phyloP scores from a whole-genome alignment of 257 asterid species.

The Anisodus acutangulus region DNA sequence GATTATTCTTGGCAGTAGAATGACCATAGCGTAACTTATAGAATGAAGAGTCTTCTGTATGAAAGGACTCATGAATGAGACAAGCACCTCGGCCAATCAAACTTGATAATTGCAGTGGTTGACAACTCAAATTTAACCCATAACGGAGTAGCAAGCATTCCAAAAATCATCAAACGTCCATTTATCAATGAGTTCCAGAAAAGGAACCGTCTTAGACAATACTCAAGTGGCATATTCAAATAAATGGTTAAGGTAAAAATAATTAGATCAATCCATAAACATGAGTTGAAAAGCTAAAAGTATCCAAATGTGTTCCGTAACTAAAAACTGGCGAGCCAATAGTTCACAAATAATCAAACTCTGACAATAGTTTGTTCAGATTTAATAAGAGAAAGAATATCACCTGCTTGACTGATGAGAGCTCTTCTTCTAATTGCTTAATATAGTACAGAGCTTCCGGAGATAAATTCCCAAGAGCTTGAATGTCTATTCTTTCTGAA shows the following conservation, averaged over 20 bases:
- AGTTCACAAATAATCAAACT: not conserved
- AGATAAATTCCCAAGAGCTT: constrained; percentile 55
- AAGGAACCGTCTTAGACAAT: not conserved
- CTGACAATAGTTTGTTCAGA: not conserved
- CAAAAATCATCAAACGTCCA: not conserved
- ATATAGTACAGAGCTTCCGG: constrained; percentile 66
- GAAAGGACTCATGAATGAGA: not conserved
- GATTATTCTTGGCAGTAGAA: not conserved
- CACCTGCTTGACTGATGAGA: constrained; percentile 76
- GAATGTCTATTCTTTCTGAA: constrained; percentile 42
- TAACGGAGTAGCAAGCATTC: not conserved
- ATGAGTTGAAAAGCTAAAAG: not conserved
- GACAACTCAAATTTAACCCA: too few relatives aligned
- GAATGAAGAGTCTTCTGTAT: not conserved
- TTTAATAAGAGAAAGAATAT: constrained; percentile 24
- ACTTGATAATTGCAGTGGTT: not conserved
- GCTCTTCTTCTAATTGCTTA: constrained; percentile 70
- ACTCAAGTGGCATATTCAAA: not conserved
- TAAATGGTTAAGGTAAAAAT: not conserved
- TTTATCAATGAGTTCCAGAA: not conserved
- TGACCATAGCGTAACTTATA: not conserved
- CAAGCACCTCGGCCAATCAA: not conserved
- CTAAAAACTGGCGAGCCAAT: not conserved
- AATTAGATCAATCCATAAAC: not conserved
- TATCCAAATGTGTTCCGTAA: not conserved